phyloP scores from a whole-genome alignment of 768 basidiomycete genomes.

The Boletus tomentosulus region DNA sequence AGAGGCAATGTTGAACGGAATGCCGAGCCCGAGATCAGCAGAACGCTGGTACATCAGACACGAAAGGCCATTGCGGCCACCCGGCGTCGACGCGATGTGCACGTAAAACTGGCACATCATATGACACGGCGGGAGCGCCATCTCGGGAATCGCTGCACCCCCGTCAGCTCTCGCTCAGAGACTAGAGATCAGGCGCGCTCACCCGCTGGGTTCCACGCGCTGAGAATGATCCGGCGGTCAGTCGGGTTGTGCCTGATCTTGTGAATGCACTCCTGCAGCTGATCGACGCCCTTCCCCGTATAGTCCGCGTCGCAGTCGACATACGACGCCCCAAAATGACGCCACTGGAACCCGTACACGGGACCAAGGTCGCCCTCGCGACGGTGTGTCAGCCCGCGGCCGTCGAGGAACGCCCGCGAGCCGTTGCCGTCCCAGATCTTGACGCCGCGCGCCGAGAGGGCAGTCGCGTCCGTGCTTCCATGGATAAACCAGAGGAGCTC shows the following conservation, averaged over 20 bases:
- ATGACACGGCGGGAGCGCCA: conserved; percentile 98
- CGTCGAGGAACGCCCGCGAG: conserved; percentile 79
- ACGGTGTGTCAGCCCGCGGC: conserved; percentile 76
- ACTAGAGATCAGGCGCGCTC: conserved; percentile 11
- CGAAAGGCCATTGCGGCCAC: conserved; percentile 68
- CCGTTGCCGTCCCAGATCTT: conserved; percentile 99
- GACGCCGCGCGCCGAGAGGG: conserved; percentile 76
- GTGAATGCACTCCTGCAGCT: conserved; percentile 80
- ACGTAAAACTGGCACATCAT: conserved; percentile 99
- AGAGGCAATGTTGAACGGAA: conserved; percentile 99
- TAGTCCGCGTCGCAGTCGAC: conserved; percentile 72
- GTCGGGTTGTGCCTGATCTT: conserved; percentile 94
- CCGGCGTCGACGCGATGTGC: conserved; percentile 60
- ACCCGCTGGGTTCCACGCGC: conserved; percentile 99
- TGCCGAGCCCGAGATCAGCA: conserved; percentile 93
- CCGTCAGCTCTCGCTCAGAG: background rate
- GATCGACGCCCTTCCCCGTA: conserved; percentile 84
- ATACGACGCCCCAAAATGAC: conserved; percentile 89
- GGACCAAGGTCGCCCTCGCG: conserved; percentile 93
- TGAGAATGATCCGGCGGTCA: conserved; percentile 89
- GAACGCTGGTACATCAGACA: conserved; percentile 98
- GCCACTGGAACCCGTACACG: conserved; percentile 97
- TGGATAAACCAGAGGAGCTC: conserved; percentile 93
- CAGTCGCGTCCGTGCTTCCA: conserved; percentile 76
- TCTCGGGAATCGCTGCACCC: conserved; percentile 75